Base-by-base conservation (phyloP, 345 rosid species). In the Eucalyptus rudis region DNA sequence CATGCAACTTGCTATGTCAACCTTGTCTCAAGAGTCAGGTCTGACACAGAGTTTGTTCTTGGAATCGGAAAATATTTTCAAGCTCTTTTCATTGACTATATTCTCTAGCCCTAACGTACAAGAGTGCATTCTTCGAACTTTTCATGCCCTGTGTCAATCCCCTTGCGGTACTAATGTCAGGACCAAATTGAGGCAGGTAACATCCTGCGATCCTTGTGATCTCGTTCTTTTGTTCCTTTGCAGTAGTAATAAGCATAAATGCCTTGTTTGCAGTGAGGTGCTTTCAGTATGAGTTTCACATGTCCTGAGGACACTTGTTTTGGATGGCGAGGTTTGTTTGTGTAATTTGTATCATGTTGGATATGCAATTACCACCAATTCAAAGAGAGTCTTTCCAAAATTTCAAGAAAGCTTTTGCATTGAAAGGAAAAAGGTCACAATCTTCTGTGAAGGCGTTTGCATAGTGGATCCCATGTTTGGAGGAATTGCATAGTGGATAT, bases 1-100 rank as follows among this genome's bases (percentile, higher is more conserved):
- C 71, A 89, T 90, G 95, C 92, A 94, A 89, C 95, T 95, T 52
- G 96, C 97, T 7, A 86, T 88, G 58, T 94, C 97, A 92, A 94
- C 95, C 10, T 62, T 88, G 58, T 89, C 92, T 83, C 94, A 94
- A 90, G 94, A 90, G 84, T 50, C 93, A 90, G 89, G 87, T 80
- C 71, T 86, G 84, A 80, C 88, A 6, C 88, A 93, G 22, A 86
- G 93, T 52, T 87, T 93, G n/a, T 90, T 95, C 88, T 86, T 95
- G 91, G 95, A 93, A 90, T 93, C 96, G 17, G 94, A 93, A 31
- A 94, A 94, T 86, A 88, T 90, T 85, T 90, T 90, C 86, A 95
- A 31, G 94, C 94, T 95, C 25, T 94, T 94, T 92, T 91, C 94
- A 87, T 90, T 95, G 50, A 89, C 95, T 81, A 94, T 90, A 64